Evolutionary conservation across 225 moss, liverwort and hornwort genomes (phyloP).

Genomic region (Neckera pumila): DNA sequence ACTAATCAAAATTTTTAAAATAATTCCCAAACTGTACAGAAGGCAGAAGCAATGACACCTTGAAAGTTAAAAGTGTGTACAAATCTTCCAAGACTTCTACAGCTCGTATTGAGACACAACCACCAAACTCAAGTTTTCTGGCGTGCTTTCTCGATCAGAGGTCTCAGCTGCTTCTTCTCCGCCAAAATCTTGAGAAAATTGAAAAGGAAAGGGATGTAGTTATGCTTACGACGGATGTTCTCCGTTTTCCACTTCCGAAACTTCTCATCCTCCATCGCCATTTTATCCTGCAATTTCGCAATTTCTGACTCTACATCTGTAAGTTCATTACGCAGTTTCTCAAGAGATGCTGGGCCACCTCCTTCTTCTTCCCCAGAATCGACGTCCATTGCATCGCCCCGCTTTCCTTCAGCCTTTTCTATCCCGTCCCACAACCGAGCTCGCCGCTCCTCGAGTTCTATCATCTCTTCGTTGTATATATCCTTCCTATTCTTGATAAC

Average conservation of each 20-base stretch:
- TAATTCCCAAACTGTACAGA: constrained; percentile 21
- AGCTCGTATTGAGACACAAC: neutral
- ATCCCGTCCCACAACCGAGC: constrained; percentile 40
- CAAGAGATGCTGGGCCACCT: constrained; percentile 7
- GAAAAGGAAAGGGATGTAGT: constrained; percentile 96
- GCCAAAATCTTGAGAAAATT: constrained; percentile 93
- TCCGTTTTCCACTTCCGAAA: constrained; percentile 89
- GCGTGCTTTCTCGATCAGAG: constrained; percentile 86
- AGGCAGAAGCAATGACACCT: constrained; percentile 7
- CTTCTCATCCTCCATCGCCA: constrained; percentile 78
- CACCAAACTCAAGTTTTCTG: constrained; percentile 52
- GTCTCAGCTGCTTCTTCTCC: constrained; percentile 97
- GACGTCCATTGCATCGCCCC: constrained; percentile 59
- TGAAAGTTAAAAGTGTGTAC: neutral
- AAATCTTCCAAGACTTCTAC: constrained; percentile 9
- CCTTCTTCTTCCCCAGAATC: constrained; percentile 45
- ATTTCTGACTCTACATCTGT: constrained; percentile 54
- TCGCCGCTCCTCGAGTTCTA: constrained; percentile 57
- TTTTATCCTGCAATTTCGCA: constrained; percentile 54
- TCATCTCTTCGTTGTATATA: constrained; percentile 59
- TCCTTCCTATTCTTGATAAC: constrained; percentile 88
- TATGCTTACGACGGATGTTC: constrained; percentile 92
- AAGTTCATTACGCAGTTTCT: constrained; percentile 26
- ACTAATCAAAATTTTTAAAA: neutral
- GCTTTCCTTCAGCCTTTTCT: constrained; percentile 32